Conservation (phyloP, 1,139 yeast genomes). For the Meyerozyma guilliermondii region DNA sequence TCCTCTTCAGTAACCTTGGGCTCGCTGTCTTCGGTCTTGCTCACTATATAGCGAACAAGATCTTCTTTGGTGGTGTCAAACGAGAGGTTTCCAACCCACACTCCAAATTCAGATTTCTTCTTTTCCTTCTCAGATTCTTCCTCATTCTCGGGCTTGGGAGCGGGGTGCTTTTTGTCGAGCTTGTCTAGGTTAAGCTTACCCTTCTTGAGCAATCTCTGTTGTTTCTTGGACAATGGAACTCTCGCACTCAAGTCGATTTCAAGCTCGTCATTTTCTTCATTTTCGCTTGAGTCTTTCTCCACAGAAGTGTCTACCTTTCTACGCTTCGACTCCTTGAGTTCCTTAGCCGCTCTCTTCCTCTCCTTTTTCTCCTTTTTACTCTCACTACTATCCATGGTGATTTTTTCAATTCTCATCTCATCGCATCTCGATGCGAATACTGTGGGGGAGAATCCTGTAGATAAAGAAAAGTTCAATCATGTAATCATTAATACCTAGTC, state of each 20-base stretch:
- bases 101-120: constrained; percentile 57
- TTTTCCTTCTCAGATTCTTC: constrained; percentile 21
- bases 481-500: constrained; percentile 1
- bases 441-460: constrained; percentile 1
- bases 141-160: constrained; percentile 33
- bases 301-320: constrained; percentile 1
- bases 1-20: constrained; percentile 42
- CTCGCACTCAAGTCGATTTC: constrained; percentile 76
- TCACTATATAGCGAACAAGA: constrained; percentile 55
- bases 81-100: constrained; percentile 92
- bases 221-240: constrained; percentile 86
- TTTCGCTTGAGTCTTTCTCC: constrained; percentile 7
- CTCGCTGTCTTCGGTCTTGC: constrained; percentile 48
- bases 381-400: constrained; percentile 20
- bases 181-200: constrained; percentile 64
- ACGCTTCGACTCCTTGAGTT: constrained; percentile 11
- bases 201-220: constrained; percentile 78
- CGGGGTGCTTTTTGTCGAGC: constrained; percentile 46
- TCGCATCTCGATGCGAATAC: constrained; percentile 4
- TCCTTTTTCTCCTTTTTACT: constrained; percentile 24
- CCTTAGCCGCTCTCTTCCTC: constrained; percentile 18
- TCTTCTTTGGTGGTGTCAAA: constrained; percentile 82
- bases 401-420: constrained; percentile 3
- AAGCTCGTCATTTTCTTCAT: constrained; percentile 46
- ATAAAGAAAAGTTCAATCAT: neutral